Conservation (phyloP, 148 eudicot species). For the Chenopodium quinoa region DNA sequence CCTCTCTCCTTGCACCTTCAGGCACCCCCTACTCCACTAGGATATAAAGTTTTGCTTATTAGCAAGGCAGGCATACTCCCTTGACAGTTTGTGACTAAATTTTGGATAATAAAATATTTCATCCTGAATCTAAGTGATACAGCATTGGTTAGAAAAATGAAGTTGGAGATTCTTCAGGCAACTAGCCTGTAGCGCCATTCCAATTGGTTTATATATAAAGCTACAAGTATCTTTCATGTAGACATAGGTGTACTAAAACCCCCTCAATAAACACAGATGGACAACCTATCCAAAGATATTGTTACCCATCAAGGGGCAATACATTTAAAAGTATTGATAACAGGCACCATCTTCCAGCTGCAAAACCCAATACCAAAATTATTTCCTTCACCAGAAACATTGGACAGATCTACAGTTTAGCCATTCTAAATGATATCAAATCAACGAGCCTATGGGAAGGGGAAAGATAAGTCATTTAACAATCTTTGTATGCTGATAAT, state of each 20-base stretch:
- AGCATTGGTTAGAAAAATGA: not conserved
- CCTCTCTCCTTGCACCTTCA: not conserved
- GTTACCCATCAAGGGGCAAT: not conserved
- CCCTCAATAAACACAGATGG: not conserved
- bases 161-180: not conserved
- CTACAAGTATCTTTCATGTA: not conserved
- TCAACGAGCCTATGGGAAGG: slow-evolving; percentile 3
- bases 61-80: not conserved
- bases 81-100: not conserved
- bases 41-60: no score
- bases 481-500: not conserved
- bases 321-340: not conserved
- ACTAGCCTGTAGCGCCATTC: not conserved
- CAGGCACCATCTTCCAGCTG: not conserved
- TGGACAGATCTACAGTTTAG: not conserved
- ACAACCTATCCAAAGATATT: not conserved
- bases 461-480: not conserved
- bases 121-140: not conserved
- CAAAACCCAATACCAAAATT: not conserved
- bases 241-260: not conserved
- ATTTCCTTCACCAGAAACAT: not conserved
- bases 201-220: not conserved
- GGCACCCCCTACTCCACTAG: not conserved
- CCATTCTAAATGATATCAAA: not conserved
- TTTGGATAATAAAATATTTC: not conserved